A percentile compares a stretch with the other conserved stretches of the same genome.
These are phyloP conservation scores for Phytophthora chlamydospora DNA, from an alignment of 352 stramenopile species.

Conservation along the genomic window DNA sequence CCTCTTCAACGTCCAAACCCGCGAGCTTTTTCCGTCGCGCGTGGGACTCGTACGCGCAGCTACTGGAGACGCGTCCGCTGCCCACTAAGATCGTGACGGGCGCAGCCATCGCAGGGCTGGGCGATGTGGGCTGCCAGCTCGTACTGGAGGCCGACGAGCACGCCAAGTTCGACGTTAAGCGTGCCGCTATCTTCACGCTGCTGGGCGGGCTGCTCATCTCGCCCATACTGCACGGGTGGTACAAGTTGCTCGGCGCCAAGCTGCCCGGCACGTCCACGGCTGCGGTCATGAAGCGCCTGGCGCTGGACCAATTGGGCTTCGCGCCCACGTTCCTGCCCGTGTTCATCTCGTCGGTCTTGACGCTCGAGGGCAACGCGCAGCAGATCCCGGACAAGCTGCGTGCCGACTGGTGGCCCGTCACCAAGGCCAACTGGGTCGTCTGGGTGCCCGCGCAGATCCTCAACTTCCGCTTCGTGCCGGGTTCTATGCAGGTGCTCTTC, in stretches of 20 bases:
- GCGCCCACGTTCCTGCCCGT: constrained; percentile 73
- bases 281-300: constrained; percentile 68
- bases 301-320: constrained; percentile 82
- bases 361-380: constrained; percentile 58
- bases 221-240: constrained; percentile 84
- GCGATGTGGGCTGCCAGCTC: constrained; percentile 79
- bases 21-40: constrained; percentile 30
- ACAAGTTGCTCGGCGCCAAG: constrained; percentile 54
- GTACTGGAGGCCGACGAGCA: constrained; percentile 39
- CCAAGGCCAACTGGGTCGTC: constrained; percentile 81
- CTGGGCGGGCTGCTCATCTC: constrained; percentile 70
- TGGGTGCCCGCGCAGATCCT: constrained; percentile 84
- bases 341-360: constrained; percentile 74
- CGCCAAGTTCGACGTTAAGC: constrained; percentile 46
- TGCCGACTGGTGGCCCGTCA: constrained; percentile 77
- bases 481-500: constrained; percentile 83
- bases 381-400: constrained; percentile 69
- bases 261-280: constrained; percentile 43
- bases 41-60: constrained; percentile 60
- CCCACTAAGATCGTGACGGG: constrained; percentile 74
- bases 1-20: constrained; percentile 15
- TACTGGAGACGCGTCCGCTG: constrained; percentile 66
- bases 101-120: constrained; percentile 60
- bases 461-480: constrained; percentile 84
- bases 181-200: constrained; percentile 68